Base-by-base conservation (phyloP, 257 asterid species). In the Solanum tarijense region DNA sequence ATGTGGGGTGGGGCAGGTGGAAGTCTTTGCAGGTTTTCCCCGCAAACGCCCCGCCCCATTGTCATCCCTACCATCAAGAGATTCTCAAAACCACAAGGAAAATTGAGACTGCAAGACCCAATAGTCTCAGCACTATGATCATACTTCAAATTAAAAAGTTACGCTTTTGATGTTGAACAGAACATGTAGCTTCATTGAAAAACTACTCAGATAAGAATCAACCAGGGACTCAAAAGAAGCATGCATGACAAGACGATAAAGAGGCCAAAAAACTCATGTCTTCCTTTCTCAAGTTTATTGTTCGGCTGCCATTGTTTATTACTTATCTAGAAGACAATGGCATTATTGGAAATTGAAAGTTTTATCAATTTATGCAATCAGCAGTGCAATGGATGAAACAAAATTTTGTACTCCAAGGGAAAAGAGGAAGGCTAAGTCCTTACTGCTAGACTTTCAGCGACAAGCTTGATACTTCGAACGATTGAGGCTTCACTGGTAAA, bases 401-500 rank as follows among this genome's bases (percentile, higher is more conserved):
- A 81, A 78, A 46, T 7, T 13, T 29, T 5, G 29, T 81, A 81
- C 68, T 81, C 38, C 66, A 43, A n/a, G 68, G 69, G 29, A 7
- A 82, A 48, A 82, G 85, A 82, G 11, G 85, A 29, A 81, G 68
- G 20, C 85, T 16, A 43, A 46, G 85, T 81, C 41, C 98, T 93
- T 95, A 97, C 99, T 38, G 97, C 99, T 20, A 97, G 92, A 91
- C 96, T 96, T 92, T 97, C 99, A 88, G 98, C 98, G 78, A 96
- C 98, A 90, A 97, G 92, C 91, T 94, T 97, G 89, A 94, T 94
- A 85, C 95, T 91, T 90, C 88, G 93, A 89, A 91, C 90, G 73
- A 96, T 88, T 81, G 99, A 91, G 74, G 87, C 93, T 89, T 95
- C 99, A 90, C 92, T 89, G 21, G 92, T 92, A 73, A 89, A 83